Conservation (phyloP, 75 land plant genomes). For the Sequoia sempervirens region DNA sequence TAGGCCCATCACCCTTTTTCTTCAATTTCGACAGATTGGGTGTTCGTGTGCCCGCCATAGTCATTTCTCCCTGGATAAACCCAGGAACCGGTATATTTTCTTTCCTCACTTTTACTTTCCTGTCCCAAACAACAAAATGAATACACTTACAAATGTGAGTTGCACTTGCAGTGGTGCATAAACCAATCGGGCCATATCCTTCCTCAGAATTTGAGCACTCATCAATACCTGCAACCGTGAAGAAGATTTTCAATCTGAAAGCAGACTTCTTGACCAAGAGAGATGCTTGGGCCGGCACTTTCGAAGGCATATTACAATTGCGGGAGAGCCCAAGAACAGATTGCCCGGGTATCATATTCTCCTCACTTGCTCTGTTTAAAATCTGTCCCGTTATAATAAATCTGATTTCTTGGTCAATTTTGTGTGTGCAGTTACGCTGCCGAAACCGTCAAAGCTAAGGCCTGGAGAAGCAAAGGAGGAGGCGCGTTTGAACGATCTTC, state of each 20-base stretch:
- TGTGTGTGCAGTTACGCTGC: conserved; percentile 42
- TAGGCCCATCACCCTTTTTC: conserved; percentile 33
- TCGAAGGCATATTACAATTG: conserved; percentile 26
- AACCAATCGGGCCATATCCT: conserved; percentile 60
- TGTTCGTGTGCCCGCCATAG: conserved; percentile 67
- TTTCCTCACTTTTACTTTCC: neutral
- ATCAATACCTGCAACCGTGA: conserved; percentile 18
- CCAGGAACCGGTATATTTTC: conserved; percentile 23
- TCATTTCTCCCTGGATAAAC: conserved; percentile 73
- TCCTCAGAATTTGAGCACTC: conserved; percentile 90
- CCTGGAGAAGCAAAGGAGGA: conserved; percentile 45
- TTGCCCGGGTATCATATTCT: conserved; percentile 3
- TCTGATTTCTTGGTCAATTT: neutral
- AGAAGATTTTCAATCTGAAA: conserved; percentile 75
- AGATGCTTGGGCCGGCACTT: conserved; percentile 94
- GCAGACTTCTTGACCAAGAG: conserved; percentile 65
- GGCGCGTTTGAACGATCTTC: conserved; percentile 60
- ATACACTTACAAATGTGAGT: conserved; percentile 41
- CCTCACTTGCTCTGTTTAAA: neutral
- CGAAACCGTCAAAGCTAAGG: conserved; percentile 42
- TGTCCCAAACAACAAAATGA: neutral
- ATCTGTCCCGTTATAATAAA: no score
- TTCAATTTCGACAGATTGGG: conserved; percentile 71
- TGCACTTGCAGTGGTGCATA: conserved; percentile 16
- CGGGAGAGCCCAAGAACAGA: no score